Base-by-base conservation (phyloP, 163 green algal species). In the Chloroidium sp. region DNA sequence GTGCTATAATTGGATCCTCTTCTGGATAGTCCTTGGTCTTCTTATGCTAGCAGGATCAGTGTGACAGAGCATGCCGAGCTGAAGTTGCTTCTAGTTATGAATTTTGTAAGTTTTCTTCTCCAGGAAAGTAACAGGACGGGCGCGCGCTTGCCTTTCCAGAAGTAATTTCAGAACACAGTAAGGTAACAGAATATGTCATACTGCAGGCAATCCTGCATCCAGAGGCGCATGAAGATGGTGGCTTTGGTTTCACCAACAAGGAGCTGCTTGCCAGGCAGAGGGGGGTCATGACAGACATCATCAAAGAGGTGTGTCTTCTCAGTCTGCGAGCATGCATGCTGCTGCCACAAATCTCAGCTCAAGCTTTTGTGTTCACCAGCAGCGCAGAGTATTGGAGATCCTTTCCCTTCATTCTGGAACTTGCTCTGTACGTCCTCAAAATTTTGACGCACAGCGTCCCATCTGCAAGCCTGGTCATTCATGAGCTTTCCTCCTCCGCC, bases 181-280 rank as follows among this genome's bases (percentile, higher is more conserved):
- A 72, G 67, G 6, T 72, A 10, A 72, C 67, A n/a, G 6, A n/a
- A 10, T 10, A 10, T 72, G 67, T 72, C 67, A 72, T 10, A 10
- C 67, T 36, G 82, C 86, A 92, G 83, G 83, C 84, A 0, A 74
- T 83, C 0, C 75, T 95, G 69, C 92, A 96, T 69, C 80, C 77
- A 2, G 89, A 95, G 69, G 91, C 92, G 1, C 88, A 93, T 80
- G 82, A 87, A 36, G 90, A 93, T 2, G 92, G 92, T 12, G 92
- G 92, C 1, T 67, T 94, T n/a, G 86, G 81, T 1, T 94, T 89
- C 80, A 91, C 85, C 57, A 86, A 95, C 83, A 80, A 86, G 62
- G 62, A 87, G 80, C 87, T 95, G 62, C 82, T 96, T 74, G 85
- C 88, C 62, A 69, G 83, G 59, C 90, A 92, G 82, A 85, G 89